Evolutionary conservation across 805 yeast genomes (phyloP), one percentile per base, ranked within the genome.

Genomic region (Danielozyma ontarioensis): DNA sequence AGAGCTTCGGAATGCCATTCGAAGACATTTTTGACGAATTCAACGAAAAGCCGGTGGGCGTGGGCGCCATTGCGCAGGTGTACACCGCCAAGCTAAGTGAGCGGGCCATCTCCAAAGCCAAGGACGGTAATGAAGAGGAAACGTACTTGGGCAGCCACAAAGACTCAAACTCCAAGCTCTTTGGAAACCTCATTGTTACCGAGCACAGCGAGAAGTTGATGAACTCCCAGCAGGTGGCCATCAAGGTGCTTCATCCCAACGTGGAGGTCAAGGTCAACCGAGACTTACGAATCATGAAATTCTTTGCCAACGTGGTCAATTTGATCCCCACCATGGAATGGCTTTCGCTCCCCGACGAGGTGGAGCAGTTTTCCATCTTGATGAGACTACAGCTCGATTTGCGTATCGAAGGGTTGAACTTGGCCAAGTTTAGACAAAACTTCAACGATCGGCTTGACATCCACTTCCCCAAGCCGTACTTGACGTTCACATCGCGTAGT

Each of bases 11-110:
- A 17, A 49, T 67, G 46, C 59, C 67, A 6, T 73, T 88, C 41
- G 84, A 83, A 12, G 86, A 85, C 23, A 74, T 88, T 4, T 93
- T 90, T 55, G 88, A 80, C 19, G 86, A 81, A 42, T 85, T 93
- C 48, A 62, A 74, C 22, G 78, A 75, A 18, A 67, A 55, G 25
- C 97, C 97, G 0, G 62, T 89, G 5, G 98, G 98, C 1, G 90
- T 90, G n/a, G 98, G 98, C 11, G 96, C 98, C 2, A 93, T 93
- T 63, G 98, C 96, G 1, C 98, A 93, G 58, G 98, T 93, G 3
- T 85, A 90, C 58, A 58, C 74, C 25, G 97, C 84, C 1, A 78
- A 76, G 42, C 58, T 86, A 16, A 72, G 78, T 12, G 51, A 59
- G 13, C 59, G 61, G 26, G 70, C 72, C 10, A 55, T 75, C 15